Evolutionary conservation across 441 rosid genomes (phyloP), one percentile per base, ranked within the genome.

Genomic region (Syzygium malaccense): DNA sequence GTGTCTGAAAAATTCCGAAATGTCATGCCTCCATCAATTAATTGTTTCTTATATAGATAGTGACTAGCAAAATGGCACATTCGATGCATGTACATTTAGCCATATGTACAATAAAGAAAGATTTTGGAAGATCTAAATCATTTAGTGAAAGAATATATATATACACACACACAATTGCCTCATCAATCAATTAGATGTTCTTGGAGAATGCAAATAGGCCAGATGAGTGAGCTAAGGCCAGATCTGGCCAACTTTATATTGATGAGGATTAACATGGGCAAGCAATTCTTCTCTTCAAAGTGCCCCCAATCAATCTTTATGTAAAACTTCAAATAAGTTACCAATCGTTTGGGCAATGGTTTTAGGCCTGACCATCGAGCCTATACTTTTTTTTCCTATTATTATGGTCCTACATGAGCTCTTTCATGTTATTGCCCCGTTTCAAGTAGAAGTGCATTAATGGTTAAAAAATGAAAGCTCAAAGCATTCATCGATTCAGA

Each of bases 1-100:
- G 93, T 91, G 86, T 89, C 94, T 93, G 91, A 41, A 71, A 57
- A 68, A 10, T 71, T 23, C 51, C 80, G 4, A 71, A 37, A 71
- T 37, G 28, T 5, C 15, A 20, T 71, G 49, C 80, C 49, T 20
- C 49, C 49, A 71, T 71, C 8, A 37, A 71, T 71, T 20, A 37
- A 71, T 71, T 12, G 17, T 49, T 37, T 13, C 17, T 71, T 8
- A 71, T 37, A 33, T 68, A 19, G 79, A 33, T 10, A 33, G 48
- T 19, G 26, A 19, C 25, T 19, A 37, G 49, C 28, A 71, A 71
- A 71, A 71, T 71, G 80, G 28, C 80, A 20, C 79, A 37, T 64
- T 64, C 19, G 30, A 30, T 64, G 41, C 41, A 64, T 15, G 75
- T 30, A 20, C 41, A 7, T 6, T 15, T 19, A 64, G 41, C 75